Evolutionary conservation across 495 filamentous ascomycete species (phyloP).

Genomic region (Trichoderma reesei): DNA sequence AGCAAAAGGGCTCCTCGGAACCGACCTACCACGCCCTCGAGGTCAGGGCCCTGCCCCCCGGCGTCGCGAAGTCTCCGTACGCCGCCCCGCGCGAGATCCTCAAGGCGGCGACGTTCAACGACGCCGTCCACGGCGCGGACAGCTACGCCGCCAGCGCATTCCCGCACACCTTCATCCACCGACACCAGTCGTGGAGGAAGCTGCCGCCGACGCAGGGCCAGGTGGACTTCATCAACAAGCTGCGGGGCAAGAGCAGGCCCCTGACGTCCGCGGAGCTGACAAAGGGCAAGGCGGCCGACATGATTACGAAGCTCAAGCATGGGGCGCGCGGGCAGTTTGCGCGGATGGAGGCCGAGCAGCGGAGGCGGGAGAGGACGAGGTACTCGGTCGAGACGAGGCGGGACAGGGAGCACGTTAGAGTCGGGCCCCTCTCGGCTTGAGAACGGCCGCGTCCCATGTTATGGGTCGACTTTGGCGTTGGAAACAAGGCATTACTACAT

Average conservation of each 20-base stretch:
- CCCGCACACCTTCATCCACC: slow-evolving; percentile 46
- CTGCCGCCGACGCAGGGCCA: slow-evolving; percentile 58
- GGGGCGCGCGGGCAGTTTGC: slow-evolving; percentile 66
- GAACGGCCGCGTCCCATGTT: background rate
- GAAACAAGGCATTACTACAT: background rate
- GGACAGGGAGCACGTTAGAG: slow-evolving; percentile 46
- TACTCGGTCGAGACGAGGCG: slow-evolving; percentile 31
- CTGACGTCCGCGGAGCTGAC: slow-evolving; percentile 50
- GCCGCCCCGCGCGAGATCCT: slow-evolving; percentile 58
- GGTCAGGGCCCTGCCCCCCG: slow-evolving; percentile 25
- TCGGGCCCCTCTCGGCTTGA: slow-evolving; percentile 50
- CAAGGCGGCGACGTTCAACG: slow-evolving; percentile 45
- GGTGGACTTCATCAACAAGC: slow-evolving; percentile 60
- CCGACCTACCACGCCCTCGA: slow-evolving; percentile 28
- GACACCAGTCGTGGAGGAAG: slow-evolving; percentile 56
- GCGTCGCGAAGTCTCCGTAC: slow-evolving; percentile 43
- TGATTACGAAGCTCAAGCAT: slow-evolving; percentile 85
- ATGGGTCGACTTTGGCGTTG: background rate
- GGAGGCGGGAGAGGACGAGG: slow-evolving; percentile 30
- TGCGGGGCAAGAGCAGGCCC: slow-evolving; percentile 44
- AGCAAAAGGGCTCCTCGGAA: slow-evolving; percentile 13
- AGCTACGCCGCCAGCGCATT: slow-evolving; percentile 62
- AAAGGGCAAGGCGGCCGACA: slow-evolving; percentile 76
- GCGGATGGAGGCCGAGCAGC: slow-evolving; percentile 38
- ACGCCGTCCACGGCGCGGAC: slow-evolving; percentile 74